Percentiles rank a stretch among this genome's conserved stretches.
These are phyloP conservation scores for Eucalyptus marginata DNA, from an alignment of 345 rosid species.

Conservation along the genomic window DNA sequence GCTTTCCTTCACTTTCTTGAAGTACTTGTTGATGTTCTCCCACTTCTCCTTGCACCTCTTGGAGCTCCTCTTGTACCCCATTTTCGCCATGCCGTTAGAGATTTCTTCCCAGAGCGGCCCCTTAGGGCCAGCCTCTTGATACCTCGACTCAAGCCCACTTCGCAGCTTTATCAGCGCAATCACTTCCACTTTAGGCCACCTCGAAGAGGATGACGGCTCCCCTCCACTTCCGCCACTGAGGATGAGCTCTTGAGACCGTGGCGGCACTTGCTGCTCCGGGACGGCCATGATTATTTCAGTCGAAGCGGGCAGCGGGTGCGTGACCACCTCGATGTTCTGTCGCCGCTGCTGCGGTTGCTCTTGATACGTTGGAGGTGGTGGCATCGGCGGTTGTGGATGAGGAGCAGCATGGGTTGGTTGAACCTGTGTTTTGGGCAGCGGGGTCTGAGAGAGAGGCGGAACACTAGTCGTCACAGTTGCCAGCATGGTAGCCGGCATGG, in stretches of 20 bases:
- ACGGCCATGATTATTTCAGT: conserved; percentile 1
- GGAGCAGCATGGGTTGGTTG: not conserved
- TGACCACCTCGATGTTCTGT: not conserved
- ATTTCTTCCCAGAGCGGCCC: conserved; percentile 46
- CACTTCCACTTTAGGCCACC: conserved; percentile 44
- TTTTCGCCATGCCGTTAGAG: conserved; percentile 19
- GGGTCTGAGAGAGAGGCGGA: not conserved
- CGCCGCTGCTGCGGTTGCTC: not conserved
- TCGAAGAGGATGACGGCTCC: conserved; percentile 2
- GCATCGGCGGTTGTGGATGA: not conserved
- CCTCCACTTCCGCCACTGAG: not conserved
- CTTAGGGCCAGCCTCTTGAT: conserved; percentile 35
- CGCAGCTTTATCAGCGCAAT: conserved; percentile 23
- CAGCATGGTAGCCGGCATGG: conserved; percentile 3
- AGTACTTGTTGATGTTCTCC: conserved; percentile 51
- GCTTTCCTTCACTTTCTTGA: conserved; percentile 52
- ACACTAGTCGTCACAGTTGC: not conserved
- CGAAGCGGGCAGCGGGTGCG: not conserved
- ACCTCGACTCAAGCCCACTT: conserved; percentile 21
- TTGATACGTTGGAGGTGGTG: not conserved
- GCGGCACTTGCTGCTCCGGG: conserved; percentile 9
- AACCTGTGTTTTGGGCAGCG: not conserved
- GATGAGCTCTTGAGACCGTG: not conserved
- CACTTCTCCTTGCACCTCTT: conserved; percentile 47
- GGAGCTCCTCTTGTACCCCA: conserved; percentile 29